phyloP scores from a whole-genome alignment of 2,329 filamentous ascomycete species.

The Colletotrichum orbiculare region DNA sequence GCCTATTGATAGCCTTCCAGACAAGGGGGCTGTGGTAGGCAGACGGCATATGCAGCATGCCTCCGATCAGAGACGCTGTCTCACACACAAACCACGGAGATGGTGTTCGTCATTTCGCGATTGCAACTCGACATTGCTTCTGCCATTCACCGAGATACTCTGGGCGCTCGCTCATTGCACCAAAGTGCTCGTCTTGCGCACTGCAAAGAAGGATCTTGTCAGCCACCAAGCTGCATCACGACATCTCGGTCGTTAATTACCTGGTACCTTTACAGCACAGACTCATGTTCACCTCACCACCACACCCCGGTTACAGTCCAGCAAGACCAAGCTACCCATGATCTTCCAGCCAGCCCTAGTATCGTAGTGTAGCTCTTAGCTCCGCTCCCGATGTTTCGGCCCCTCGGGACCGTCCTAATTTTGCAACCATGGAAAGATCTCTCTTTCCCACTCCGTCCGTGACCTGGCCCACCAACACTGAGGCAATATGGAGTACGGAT shows the following conservation, averaged over 20 bases:
- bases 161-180: too few relatives aligned
- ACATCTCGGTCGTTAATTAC: background rate
- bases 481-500: too few relatives aligned
- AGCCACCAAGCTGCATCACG: slow-evolving; percentile 13
- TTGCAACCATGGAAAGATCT: slow-evolving; percentile 27
- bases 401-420: slow-evolving; percentile 30
- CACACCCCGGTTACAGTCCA: background rate
- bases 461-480: too few relatives aligned
- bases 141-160: too few relatives aligned
- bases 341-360: slow-evolving; percentile 14
- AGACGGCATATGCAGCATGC: slow-evolving; percentile 33
- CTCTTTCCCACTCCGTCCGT: background rate
- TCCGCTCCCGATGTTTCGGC: slow-evolving; percentile 32
- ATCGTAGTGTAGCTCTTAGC: slow-evolving; percentile 11
- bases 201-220: background rate
- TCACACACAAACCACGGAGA: slow-evolving; percentile 2
- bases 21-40: background rate
- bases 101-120: slow-evolving; percentile 12
- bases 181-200: too few relatives aligned
- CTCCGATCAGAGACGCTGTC: slow-evolving; percentile 21
- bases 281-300: too few relatives aligned
- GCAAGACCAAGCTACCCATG: slow-evolving; percentile 24
- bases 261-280: too few relatives aligned
- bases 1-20: too few relatives aligned
- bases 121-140: too few relatives aligned